Base-by-base conservation (phyloP, 2,329 filamentous ascomycete species). In the Botrytis pseudocinerea region DNA sequence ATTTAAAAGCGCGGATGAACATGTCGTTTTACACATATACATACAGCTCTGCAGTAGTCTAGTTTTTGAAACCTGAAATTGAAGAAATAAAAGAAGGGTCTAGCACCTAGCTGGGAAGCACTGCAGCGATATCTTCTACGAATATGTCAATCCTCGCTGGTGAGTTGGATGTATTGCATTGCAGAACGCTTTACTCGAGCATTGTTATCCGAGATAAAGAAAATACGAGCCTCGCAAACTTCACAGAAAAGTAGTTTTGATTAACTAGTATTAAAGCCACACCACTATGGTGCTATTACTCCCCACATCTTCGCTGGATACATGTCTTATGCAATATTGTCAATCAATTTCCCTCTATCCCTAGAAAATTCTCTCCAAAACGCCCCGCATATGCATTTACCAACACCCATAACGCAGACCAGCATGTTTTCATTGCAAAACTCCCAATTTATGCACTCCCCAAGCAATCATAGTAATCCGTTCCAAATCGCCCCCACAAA, bases 401-500 rank as follows among this genome's bases (percentile, higher is more conserved):
- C 10, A 57, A 68, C 22, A n/a, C 32, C 22, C n/a, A 16, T 18
- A n/a, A 51, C 10, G 46, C 22, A 66, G 38, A 25, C 25, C 5
- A 54, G 51, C 7, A 10, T n/a, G 18, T 22, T 25, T 22, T 8
- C 38, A 51, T 18, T 54, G 2, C 38, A 20, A 20, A 38, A n/a
- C 2, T 8, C 46, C 35, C 46, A 10, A 40, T n/a, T 32, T 10
- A 40, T 28, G 16, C 35, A 42, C 9, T n/a, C 35, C 25, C 35
- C n/a, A 2, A 57, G 32, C 22, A 40, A 32, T 42, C 22, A 68
- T 16, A 42, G 18, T 18, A 68, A 68, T 22, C 61, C 70, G 35
- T 71, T 71, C 62, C 48, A 66, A n/a, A 71, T 71, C 16, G 70
- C 70, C 9, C 51, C 61, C 16, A 66, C 61, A n/a, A 71, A 71